Evolutionary conservation across 352 stramenopile species (phyloP), one percentile per base, ranked within the genome.

Genomic region (Phytophthora pisi): DNA sequence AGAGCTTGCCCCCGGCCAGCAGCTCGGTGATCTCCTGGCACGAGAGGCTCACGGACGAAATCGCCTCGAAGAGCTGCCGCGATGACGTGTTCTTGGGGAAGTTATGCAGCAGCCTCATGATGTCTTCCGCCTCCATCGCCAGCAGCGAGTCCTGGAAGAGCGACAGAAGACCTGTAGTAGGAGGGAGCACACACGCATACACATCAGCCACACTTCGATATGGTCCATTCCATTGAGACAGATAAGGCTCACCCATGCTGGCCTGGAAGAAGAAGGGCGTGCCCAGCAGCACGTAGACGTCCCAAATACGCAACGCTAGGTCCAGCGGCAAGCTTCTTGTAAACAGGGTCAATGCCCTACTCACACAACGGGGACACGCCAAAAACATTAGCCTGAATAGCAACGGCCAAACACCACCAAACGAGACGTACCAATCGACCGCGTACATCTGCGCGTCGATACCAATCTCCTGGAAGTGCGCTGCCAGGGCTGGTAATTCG

Each of bases 391-490:
- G 9, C 34, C 2, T 16, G 10, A n/a, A 30, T 8, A 16, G 9
- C 3, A 11, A 16, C 8, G 18, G 0, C 1, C 13, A 26, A 23
- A 4, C 43, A 16, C n/a, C 43, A 9, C 18, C 20, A 6, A 28
- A 50, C 16, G 15, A 13, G n/a, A 50, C 81, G 54, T 72, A 93
- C 86, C 88, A 96, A 68, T 96, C 86, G 15, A 96, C 85, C 0
- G 86, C 82, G 62, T 96, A 96, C 88, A 96, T 96, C 71, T 93
- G 83, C 13, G 86, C 79, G 31, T 95, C 86, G 34, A 96, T 96
- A 55, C 88, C 88, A 5, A 73, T 56, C 11, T 86, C 68, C 46
- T 93, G 66, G 61, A 96, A 94, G 50, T 96, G 82, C 0, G 68
- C 68, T 16, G 84, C 68, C 30, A 96, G 50, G 15, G 54, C 42